These are phyloP conservation scores for Camellia japonica DNA, from an alignment of 148 eudicot species.

Conservation along the genomic window DNA sequence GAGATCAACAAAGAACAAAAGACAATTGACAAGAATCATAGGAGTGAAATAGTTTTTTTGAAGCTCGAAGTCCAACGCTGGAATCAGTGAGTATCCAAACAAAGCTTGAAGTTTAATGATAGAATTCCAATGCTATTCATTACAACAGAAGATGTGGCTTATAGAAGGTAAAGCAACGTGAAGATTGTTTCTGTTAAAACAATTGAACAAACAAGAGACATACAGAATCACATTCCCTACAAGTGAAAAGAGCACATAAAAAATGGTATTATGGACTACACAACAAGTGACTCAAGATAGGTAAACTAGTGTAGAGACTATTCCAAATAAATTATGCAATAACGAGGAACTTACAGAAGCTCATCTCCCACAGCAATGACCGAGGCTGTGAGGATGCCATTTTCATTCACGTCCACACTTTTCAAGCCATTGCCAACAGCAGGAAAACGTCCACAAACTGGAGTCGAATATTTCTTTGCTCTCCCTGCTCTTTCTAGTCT, in stretches of 20 bases:
- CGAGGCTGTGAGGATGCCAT: conserved; percentile 66
- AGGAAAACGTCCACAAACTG: conserved; percentile 27
- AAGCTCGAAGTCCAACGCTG: neutral
- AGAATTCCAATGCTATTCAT: neutral
- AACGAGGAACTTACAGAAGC: conserved; percentile 70
- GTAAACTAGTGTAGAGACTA: neutral
- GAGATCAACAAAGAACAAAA: neutral
- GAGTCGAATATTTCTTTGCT: conserved; percentile 51
- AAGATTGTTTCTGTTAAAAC: neutral
- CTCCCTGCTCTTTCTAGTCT: conserved; percentile 97
- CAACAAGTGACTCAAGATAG: neutral
- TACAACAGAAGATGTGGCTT: neutral
- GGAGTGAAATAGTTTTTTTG: no score
- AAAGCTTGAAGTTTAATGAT: no score
- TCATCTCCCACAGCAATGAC: conserved; percentile 90
- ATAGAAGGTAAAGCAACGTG: neutral
- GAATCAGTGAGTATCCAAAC: neutral
- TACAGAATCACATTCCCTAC: neutral
- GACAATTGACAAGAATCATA: neutral
- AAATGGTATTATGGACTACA: neutral
- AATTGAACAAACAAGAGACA: neutral
- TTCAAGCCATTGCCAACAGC: conserved; percentile 51
- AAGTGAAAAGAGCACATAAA: neutral
- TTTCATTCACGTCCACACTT: conserved; percentile 30
- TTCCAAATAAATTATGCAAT: neutral